Percentiles rank a stretch among this genome's conserved stretches.
These are phyloP conservation scores for Ascochyta clinopodiicola DNA, from an alignment of 2,329 filamentous ascomycete species.

Conservation along the genomic window DNA sequence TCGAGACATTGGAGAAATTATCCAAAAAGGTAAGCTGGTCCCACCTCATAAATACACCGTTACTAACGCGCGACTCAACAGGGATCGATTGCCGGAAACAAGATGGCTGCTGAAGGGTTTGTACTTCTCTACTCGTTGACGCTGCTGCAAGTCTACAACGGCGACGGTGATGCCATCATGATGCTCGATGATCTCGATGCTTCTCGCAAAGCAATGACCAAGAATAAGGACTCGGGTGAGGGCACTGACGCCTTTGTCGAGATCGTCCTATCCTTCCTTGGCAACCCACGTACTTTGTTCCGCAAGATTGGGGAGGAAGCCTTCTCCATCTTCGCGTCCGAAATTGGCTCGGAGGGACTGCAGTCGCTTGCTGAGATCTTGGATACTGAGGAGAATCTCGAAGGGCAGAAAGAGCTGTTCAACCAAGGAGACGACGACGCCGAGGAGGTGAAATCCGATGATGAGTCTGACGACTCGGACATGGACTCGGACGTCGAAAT, in stretches of 20 bases:
- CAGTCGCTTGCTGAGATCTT: conserved; percentile 73
- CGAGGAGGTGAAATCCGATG: conserved; percentile 52
- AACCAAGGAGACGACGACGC: conserved; percentile 60
- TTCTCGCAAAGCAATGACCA: conserved; percentile 70
- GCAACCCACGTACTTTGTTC: conserved; percentile 83
- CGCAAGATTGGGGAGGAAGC: conserved; percentile 87
- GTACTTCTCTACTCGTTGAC: conserved; percentile 83
- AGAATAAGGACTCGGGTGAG: conserved; percentile 39
- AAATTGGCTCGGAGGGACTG: conserved; percentile 76
- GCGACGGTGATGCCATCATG: conserved; percentile 82
- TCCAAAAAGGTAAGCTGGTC: conserved; percentile 28
- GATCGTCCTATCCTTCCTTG: conserved; percentile 86
- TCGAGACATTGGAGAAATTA: conserved; percentile 39
- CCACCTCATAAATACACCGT: neutral
- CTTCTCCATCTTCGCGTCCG: conserved; percentile 79
- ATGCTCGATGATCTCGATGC: conserved; percentile 82
- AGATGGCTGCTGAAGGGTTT: conserved; percentile 65
- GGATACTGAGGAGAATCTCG: conserved; percentile 77
- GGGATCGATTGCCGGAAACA: conserved; percentile 37
- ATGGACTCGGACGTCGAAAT: conserved; percentile 55
- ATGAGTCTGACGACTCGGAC: conserved; percentile 56
- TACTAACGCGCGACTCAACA: conserved; percentile 21
- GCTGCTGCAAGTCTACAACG: conserved; percentile 87
- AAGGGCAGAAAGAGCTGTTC: conserved; percentile 87
- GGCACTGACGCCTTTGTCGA: conserved; percentile 68